These are phyloP conservation scores for Solanum rostratum DNA, from an alignment of 257 asterid species.

Conservation along the genomic window DNA sequence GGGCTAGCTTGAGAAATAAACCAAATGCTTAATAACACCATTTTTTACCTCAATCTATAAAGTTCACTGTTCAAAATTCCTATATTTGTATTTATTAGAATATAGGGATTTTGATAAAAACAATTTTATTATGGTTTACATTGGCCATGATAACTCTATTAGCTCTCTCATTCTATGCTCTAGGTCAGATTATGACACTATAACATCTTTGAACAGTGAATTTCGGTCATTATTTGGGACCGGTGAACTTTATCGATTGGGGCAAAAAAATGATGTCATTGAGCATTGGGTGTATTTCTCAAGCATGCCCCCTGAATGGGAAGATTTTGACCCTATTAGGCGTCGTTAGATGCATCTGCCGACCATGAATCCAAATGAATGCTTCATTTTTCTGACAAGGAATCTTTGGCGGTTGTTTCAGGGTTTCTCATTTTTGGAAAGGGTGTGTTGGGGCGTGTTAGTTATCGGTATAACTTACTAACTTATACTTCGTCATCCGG, in stretches of 20 bases:
- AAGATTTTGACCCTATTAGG: slow-evolving; percentile 77
- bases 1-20: no score
- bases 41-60: no score
- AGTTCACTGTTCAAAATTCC: no score
- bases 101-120: no score
- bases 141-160: no score
- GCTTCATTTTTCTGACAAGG: slow-evolving; percentile 66
- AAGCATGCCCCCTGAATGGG: slow-evolving; percentile 88
- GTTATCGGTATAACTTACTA: slow-evolving; percentile 61
- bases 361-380: slow-evolving; percentile 51
- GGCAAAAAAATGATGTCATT: slow-evolving; percentile 47
- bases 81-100: no score
- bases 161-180: no score
- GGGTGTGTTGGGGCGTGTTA: slow-evolving; percentile 53
- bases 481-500: slow-evolving; percentile 84
- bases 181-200: no score
- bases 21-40: no score
- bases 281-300: slow-evolving; percentile 98
- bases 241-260: slow-evolving; percentile 64
- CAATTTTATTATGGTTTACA: no score
- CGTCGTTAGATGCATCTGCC: slow-evolving; percentile 92
- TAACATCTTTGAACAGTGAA: no score
- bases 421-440: slow-evolving; percentile 88
- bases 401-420: slow-evolving; percentile 92
- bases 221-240: slow-evolving; percentile 60